A percentile compares a stretch with the other conserved stretches of the same genome.
These are phyloP conservation scores for Neofusicoccum sp. DNA, from an alignment of 2,329 filamentous ascomycete genomes.

Conservation along the genomic window DNA sequence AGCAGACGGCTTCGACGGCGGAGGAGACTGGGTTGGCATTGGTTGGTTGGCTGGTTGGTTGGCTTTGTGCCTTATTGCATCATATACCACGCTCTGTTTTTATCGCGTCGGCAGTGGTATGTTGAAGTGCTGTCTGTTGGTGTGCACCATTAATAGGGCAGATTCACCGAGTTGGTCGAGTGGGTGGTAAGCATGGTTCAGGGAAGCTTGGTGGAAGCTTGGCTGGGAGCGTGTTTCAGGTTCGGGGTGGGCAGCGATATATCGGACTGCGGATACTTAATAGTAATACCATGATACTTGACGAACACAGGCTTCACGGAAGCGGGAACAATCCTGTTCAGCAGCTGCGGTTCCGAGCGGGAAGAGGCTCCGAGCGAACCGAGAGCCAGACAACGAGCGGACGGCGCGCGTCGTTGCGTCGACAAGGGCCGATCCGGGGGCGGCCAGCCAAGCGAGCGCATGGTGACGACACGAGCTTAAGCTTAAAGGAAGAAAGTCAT, in stretches of 20 bases:
- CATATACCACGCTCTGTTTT: constrained; percentile 7
- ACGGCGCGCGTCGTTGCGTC: not conserved
- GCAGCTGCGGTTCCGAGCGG: not conserved
- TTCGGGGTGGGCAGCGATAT: not conserved
- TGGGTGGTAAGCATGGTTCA: not conserved
- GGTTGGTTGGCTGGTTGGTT: not conserved
- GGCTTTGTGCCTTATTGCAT: not conserved
- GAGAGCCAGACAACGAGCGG: not conserved
- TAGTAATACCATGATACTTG: not conserved
- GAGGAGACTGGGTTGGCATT: not conserved
- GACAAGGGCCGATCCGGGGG: not conserved
- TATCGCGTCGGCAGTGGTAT: not conserved
- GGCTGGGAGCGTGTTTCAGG: not conserved
- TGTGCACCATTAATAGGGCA: not conserved
- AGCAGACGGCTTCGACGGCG: not conserved
- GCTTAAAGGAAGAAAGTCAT: not conserved
- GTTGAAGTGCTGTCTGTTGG: not conserved
- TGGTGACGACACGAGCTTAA: constrained; percentile 8
- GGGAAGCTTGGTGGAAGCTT: not conserved
- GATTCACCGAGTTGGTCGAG: not conserved
- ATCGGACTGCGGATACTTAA: not conserved
- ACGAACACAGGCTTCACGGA: not conserved
- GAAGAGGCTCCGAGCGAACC: not conserved
- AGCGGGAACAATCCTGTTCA: not conserved
- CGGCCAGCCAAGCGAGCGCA: not conserved